Evolutionary conservation across 2,329 filamentous ascomycete species (phyloP), one percentile per base, ranked within the genome.

Genomic region (Fusarium devonianum): DNA sequence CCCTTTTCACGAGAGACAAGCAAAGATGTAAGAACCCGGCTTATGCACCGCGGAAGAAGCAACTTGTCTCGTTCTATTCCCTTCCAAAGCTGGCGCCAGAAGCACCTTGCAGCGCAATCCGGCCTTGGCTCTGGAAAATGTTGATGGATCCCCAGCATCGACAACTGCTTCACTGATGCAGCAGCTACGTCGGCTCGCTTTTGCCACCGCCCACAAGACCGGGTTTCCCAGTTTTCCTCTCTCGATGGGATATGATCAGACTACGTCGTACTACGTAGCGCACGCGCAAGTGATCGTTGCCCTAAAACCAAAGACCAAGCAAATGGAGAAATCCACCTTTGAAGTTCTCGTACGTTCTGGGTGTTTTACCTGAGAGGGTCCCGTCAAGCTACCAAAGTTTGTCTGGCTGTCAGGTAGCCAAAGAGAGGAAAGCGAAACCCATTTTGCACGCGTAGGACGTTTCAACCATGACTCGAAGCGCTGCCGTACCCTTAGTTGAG

Each of bases 401-500:
- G 50, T 56, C 37, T 21, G 13, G 23, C 26, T 59, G 12, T 25
- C 11, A 30, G 6, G n/a, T 30, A 26, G 23, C 25, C 35, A 51
- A 22, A 16, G 12, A 16, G 7, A 14, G 22, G 22, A 22, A 13
- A 36, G 23, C 28, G 28, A 13, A 39, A 36, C 29, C 11, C 16
- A 34, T 16, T 25, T 19, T 13, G 6, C n/a, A 4, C 5, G n/a
- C 11, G n/a, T 8, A 18, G 6, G 14, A 37, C 25, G 18, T 33
- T 32, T 18, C 19, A 19, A 7, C 9, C 8, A 29, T 45, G 46
- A 44, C 46, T 38, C 40, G 34, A 34, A 12, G 8, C 18, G 13
- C 14, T 25, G 12, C 11, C 11, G 40, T 89, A 93, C 92, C 90
- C 90, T 94, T 93, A 92, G 89, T 85, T 81, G 83, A 86, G 82